Evolutionary conservation across 345 rosid species (phyloP).

Genomic region (Stellera chamaejasme): DNA sequence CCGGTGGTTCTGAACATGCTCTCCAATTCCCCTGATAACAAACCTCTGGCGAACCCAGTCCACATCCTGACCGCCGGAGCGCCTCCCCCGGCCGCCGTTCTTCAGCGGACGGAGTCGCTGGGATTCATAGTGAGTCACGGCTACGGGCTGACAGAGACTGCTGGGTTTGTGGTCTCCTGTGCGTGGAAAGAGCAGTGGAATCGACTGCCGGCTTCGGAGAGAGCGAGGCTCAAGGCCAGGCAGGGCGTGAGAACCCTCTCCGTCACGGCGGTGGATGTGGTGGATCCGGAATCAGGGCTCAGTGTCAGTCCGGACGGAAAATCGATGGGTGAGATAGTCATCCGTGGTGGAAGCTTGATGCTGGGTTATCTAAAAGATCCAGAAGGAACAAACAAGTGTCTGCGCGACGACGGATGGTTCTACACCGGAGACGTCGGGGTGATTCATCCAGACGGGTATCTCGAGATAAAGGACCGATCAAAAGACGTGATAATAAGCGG

Average conservation of each 20-base stretch:
- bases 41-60: constrained; percentile 37
- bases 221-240: constrained; percentile 56
- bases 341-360: constrained; percentile 66
- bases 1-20: constrained; percentile 83
- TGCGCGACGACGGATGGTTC: constrained; percentile 55
- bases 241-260: constrained; percentile 58
- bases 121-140: constrained; percentile 70
- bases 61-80: constrained; percentile 71
- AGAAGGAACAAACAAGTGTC: constrained; percentile 34
- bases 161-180: constrained; percentile 49
- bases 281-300: constrained; percentile 35
- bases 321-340: constrained; percentile 53
- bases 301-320: constrained; percentile 60
- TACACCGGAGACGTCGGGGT: constrained; percentile 69
- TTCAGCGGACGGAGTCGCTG: constrained; percentile 46
- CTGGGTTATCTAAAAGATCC: constrained; percentile 71
- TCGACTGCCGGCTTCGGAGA: constrained; percentile 41
- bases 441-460: constrained; percentile 53
- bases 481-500: constrained; percentile 83
- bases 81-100: constrained; percentile 71
- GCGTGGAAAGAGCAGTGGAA: constrained; percentile 81
- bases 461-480: constrained; percentile 69
- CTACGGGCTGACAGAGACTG: constrained; percentile 72
- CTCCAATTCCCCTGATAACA: constrained; percentile 24
- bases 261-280: constrained; percentile 45